Evolutionary conservation across 1,284 basidiomycete genomes (phyloP).

Genomic region (Boletus semigastroideus): DNA sequence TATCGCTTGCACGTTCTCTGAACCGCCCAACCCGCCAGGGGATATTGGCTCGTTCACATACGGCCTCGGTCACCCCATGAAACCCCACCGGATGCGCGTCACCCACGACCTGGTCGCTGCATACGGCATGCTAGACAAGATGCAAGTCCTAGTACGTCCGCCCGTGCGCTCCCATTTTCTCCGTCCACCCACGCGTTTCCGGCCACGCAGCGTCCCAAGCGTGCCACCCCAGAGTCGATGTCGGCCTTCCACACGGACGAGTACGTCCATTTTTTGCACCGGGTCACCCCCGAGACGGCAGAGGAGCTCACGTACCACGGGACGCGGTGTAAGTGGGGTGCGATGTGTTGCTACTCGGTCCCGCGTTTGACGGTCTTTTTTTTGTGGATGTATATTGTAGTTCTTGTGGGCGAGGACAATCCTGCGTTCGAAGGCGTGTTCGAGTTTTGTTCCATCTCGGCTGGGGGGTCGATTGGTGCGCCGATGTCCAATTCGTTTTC

Average conservation of each 20-base stretch:
- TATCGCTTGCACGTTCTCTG: neutral
- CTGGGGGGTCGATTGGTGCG: conserved; percentile 87
- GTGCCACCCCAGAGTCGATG: conserved; percentile 83
- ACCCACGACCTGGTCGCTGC: conserved; percentile 91
- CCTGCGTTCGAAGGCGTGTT: conserved; percentile 96
- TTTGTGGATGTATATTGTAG: conserved; percentile 41
- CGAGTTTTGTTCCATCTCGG: conserved; percentile 96
- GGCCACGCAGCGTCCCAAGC: conserved; percentile 66
- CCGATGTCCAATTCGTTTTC: conserved; percentile 2
- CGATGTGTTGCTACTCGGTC: neutral
- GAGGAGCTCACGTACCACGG: conserved; percentile 84
- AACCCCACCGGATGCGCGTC: conserved; percentile 91
- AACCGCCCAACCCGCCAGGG: conserved; percentile 40
- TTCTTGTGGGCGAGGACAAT: conserved; percentile 92
- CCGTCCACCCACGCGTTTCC: neutral
- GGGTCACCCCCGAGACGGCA: conserved; percentile 86
- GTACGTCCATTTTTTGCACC: conserved; percentile 89
- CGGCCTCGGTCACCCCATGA: conserved; percentile 90
- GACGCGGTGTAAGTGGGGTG: conserved; percentile 65
- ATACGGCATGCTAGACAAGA: conserved; percentile 87
- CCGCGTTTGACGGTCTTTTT: conserved; percentile 7
- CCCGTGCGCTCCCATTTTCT: neutral
- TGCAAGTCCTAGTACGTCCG: conserved; percentile 78
- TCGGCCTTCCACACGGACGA: conserved; percentile 97
- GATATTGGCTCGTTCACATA: conserved; percentile 86